Conservation (phyloP, 345 rosid genomes). For the Draba incana region DNA sequence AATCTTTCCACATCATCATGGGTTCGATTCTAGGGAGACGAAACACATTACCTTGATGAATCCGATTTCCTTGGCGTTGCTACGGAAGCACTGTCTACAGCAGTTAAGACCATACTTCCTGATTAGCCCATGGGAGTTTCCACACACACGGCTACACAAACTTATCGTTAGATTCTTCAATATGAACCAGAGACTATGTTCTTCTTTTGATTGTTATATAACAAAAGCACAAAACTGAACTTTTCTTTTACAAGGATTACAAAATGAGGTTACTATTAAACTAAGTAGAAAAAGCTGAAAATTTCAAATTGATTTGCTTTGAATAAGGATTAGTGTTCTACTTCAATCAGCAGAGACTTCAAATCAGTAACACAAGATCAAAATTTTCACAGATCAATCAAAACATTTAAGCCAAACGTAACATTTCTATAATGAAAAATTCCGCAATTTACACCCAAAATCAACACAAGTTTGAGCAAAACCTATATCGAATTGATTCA, state of each 20-base stretch:
- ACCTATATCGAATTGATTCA: not conserved
- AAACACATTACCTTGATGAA: constrained; percentile 57
- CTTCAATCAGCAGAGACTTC: not conserved
- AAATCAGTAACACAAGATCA: not conserved
- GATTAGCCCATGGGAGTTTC: constrained; percentile 43
- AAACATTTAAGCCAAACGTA: too few species aligned
- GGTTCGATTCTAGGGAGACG: too few species aligned
- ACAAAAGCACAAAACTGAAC: too few species aligned
- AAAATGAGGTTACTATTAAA: not conserved
- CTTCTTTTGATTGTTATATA: too few species aligned
- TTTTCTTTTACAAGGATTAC: too few species aligned
- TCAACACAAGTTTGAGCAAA: not conserved
- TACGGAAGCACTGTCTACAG: constrained; percentile 44
- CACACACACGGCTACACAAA: constrained; percentile 25
- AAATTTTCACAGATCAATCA: too few species aligned
- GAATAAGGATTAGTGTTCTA: not conserved
- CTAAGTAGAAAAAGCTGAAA: not conserved
- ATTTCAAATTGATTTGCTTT: too few species aligned
- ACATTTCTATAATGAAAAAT: not conserved
- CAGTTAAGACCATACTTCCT: constrained; percentile 51
- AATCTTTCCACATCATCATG: not conserved
- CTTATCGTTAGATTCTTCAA: not conserved
- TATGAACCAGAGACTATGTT: not conserved
- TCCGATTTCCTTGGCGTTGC: constrained; percentile 52
- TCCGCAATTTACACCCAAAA: not conserved